Conservation (phyloP, 1,284 basidiomycete species). For the Neonothopanus nambi region DNA sequence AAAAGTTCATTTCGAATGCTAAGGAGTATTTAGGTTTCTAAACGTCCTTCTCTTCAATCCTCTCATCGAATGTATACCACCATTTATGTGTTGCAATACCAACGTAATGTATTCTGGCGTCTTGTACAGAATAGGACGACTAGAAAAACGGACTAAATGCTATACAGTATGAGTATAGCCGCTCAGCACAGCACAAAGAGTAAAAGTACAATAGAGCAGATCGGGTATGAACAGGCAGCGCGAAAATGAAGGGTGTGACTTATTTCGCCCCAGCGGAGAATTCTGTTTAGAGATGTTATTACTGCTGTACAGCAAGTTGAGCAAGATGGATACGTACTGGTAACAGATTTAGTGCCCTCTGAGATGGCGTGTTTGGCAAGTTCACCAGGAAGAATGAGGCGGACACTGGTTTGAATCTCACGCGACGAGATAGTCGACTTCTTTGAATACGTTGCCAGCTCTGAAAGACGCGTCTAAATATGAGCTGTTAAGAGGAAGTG, state of each 20-base stretch:
- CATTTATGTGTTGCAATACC: neutral
- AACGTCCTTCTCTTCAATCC: neutral
- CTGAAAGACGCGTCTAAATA: slow-evolving; percentile 48
- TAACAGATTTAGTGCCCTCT: slow-evolving; percentile 60
- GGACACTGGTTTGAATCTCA: slow-evolving; percentile 83
- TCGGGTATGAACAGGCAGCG: slow-evolving; percentile 8
- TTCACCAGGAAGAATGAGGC: slow-evolving; percentile 81
- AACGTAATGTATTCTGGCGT: neutral
- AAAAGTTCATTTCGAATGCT: neutral
- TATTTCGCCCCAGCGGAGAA: slow-evolving; percentile 32
- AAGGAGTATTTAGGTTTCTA: slow-evolving; percentile 8
- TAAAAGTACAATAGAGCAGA: slow-evolving; percentile 9
- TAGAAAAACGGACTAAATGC: slow-evolving; percentile 8
- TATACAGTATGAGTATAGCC: slow-evolving; percentile 11
- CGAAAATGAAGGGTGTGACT: slow-evolving; percentile 2
- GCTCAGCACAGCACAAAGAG: slow-evolving; percentile 4
- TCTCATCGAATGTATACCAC: neutral
- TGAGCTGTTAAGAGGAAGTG: neutral
- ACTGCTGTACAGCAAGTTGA: neutral
- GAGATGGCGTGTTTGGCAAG: slow-evolving; percentile 71
- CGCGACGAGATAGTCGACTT: slow-evolving; percentile 87
- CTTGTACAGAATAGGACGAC: no score
- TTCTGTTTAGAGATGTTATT: slow-evolving; percentile 21
- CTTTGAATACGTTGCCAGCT: slow-evolving; percentile 84
- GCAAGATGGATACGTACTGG: slow-evolving; percentile 30